Base-by-base conservation (phyloP, 2,329 filamentous ascomycete genomes). In the Furcasterigmium furcatum region DNA sequence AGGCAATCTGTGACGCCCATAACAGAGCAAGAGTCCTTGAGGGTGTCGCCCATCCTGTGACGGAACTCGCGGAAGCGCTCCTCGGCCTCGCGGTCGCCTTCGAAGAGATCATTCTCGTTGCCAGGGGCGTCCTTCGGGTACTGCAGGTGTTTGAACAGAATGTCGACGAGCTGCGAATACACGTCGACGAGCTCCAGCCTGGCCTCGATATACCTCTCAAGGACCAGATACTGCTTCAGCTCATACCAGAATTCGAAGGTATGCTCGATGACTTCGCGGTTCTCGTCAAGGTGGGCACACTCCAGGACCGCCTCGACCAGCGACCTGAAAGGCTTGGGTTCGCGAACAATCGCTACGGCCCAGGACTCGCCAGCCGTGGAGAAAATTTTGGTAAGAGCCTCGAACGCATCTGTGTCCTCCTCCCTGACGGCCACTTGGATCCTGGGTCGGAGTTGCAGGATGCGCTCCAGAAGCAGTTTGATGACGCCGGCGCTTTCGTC, bases 161-260 rank as follows among this genome's bases (percentile, higher is more conserved):
- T 84, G 60, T 97, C 92, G 48, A 99, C 91, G 32, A 99, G 76
- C 61, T 87, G 87, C 2, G 90, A 88, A 66, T 90, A 99, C 39
- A 96, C 73, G 54, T 95, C 88, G 29, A 88, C 76, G 45, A 90
- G 80, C 56, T 87, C 78, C 52, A 90, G 66, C 43, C 91, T 83
- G 34, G 91, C 87, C 57, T 91, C 80, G 43, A 88, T 87, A 62
- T 96, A 99, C 54, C 86, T 86, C 29, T 97, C 92, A 44, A 99
- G 68, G 2, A 91, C 91, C 40, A 99, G 76, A 63, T 95, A 96
- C 64, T 96, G 91, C 73, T 99, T 99, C 39, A 99, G 78, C 62
- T 99, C 94, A 63, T 95, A 97, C 94, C 94, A 99, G 71, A 99
- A 97, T 55, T 83, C 84, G 68, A 99, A 99, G 0, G 95, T 99